Evolutionary conservation across 202 grass and related monocot species (phyloP).

Genomic region (Schoenoplectus triqueter): DNA sequence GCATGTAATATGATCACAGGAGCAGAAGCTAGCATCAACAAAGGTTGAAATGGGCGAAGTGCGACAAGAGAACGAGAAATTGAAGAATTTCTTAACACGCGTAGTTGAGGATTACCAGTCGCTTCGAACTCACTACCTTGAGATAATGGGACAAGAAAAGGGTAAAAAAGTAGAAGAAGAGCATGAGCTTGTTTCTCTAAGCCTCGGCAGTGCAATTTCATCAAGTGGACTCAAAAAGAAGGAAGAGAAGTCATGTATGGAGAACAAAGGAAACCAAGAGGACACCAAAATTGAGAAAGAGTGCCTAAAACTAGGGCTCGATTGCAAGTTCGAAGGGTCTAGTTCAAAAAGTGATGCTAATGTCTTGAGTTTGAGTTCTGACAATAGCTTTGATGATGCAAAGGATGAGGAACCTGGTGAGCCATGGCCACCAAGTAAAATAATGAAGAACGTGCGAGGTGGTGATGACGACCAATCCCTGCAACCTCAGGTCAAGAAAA

Average conservation of each 20-base stretch:
- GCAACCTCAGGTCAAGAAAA: constrained; percentile 62
- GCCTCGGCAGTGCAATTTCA: constrained; percentile 47
- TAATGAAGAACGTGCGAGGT: constrained; percentile 41
- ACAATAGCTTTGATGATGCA: constrained; percentile 52
- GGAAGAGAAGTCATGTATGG: constrained; percentile 36
- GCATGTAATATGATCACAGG: neutral
- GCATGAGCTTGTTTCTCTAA: constrained; percentile 53
- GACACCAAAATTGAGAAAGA: constrained; percentile 37
- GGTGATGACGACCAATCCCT: constrained; percentile 42
- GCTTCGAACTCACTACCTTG: constrained; percentile 62
- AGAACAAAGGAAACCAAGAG: constrained; percentile 32
- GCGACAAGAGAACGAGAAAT: constrained; percentile 78
- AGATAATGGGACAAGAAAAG: constrained; percentile 47
- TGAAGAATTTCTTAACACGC: constrained; percentile 59
- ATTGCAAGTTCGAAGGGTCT: constrained; percentile 44
- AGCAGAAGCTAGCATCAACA: constrained; percentile 60
- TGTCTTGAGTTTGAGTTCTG: constrained; percentile 53
- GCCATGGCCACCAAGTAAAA: constrained; percentile 50
- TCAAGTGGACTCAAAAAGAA: constrained; percentile 24
- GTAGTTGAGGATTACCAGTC: constrained; percentile 64
- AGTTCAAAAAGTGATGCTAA: constrained; percentile 38
- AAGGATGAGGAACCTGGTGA: constrained; percentile 51
- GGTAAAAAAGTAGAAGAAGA: constrained; percentile 45
- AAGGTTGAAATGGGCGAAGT: constrained; percentile 73
- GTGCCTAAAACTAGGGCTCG: constrained; percentile 49